These are phyloP conservation scores for Cairneyella variabilis DNA, from an alignment of 495 filamentous ascomycete species.

Conservation along the genomic window DNA sequence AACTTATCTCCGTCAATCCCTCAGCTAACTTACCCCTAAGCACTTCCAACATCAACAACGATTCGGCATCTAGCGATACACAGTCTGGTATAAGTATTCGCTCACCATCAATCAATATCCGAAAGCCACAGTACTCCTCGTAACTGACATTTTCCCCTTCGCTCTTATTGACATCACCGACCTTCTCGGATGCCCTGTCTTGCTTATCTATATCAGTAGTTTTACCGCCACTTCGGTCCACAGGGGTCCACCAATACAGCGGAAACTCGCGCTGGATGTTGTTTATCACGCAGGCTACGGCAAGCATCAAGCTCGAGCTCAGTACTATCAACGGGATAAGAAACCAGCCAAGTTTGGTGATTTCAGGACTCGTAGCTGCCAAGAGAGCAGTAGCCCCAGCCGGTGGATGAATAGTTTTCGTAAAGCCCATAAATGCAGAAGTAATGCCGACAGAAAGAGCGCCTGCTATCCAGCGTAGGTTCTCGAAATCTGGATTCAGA, in stretches of 20 bases:
- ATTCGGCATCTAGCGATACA: conserved; percentile 36
- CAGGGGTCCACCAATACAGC: conserved; percentile 64
- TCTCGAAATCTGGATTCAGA: conserved; percentile 48
- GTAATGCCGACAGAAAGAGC: conserved; percentile 67
- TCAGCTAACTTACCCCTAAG: conserved; percentile 32
- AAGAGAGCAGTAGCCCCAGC: conserved; percentile 84
- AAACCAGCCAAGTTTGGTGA: conserved; percentile 66
- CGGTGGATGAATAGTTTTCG: conserved; percentile 79
- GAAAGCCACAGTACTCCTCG: background rate
- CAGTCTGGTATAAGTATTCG: conserved; percentile 32
- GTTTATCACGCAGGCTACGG: conserved; percentile 64
- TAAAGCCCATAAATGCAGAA: conserved; percentile 69
- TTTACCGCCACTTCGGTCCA: background rate
- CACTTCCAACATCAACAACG: conserved; percentile 36
- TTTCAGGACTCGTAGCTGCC: conserved; percentile 57
- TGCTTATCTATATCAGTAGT: conserved; percentile 7
- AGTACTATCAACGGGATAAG: conserved; percentile 65
- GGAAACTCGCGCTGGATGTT: conserved; percentile 77
- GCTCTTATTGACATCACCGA: background rate
- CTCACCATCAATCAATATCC: conserved; percentile 30
- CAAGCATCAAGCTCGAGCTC: conserved; percentile 61
- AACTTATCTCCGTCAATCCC: background rate
- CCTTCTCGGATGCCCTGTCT: background rate
- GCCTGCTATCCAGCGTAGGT: conserved; percentile 62
- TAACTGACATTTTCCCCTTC: background rate